phyloP scores from a whole-genome alignment of 257 asterid genomes.

The Schizonepeta tenuifolia region DNA sequence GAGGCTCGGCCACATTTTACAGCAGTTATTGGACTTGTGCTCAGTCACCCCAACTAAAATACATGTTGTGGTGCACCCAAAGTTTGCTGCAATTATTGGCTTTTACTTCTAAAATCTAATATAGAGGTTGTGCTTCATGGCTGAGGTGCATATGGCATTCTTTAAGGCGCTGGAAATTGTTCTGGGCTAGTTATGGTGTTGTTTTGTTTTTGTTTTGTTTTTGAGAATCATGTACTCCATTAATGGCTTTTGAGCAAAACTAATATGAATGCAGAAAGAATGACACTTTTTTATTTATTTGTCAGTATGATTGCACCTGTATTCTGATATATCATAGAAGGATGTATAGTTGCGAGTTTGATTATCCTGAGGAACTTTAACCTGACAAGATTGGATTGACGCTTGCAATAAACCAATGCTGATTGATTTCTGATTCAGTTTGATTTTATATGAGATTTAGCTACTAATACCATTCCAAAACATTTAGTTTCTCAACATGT shows the following conservation, averaged over 20 bases:
- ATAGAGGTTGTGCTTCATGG: constrained; percentile 10
- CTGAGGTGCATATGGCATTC: background rate
- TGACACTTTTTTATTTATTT: background rate
- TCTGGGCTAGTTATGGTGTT: background rate
- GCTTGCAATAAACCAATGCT: background rate
- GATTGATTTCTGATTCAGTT: background rate
- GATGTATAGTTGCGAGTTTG: background rate
- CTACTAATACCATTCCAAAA: background rate
- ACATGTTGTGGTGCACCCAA: background rate
- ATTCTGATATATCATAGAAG: background rate
- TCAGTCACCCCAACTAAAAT: background rate
- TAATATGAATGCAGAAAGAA: constrained; percentile 5
- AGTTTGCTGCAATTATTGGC: constrained; percentile 17
- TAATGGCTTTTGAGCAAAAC: background rate
- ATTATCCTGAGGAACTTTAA: background rate
- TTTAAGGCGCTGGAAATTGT: background rate
- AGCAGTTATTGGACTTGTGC: constrained; percentile 15
- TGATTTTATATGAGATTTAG: constrained; percentile 3
- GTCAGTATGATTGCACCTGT: constrained; percentile 3
- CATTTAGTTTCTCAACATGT: background rate
- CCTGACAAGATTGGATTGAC: background rate
- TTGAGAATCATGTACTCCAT: background rate
- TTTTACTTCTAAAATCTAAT: background rate
- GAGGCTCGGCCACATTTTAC: background rate
- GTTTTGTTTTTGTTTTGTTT: constrained; percentile 4